Percentiles rank a stretch among this genome's conserved stretches.
These are phyloP conservation scores for Gymnopilus dilepis DNA, from an alignment of 768 basidiomycete species.

Conservation along the genomic window DNA sequence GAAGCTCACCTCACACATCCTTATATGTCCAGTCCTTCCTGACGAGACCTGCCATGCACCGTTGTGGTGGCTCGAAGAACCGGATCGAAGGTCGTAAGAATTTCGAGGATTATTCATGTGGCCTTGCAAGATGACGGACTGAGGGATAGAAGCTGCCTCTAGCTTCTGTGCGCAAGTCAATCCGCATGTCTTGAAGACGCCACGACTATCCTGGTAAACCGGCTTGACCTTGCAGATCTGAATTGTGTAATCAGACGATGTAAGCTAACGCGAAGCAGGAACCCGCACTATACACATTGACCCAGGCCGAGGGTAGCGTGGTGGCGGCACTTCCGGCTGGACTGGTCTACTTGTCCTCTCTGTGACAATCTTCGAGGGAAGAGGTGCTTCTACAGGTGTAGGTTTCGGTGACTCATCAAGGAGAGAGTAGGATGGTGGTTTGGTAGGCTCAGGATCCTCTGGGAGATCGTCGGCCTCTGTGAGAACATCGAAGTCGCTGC, in stretches of 20 bases:
- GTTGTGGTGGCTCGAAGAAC: not conserved
- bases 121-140: constrained; percentile 4
- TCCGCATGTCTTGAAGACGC: constrained; percentile 10
- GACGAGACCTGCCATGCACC: not conserved
- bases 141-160: constrained; percentile 3
- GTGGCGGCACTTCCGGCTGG: not conserved
- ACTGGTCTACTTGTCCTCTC: not conserved
- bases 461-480: constrained; percentile 5
- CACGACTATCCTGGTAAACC: constrained; percentile 14
- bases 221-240: constrained; percentile 14
- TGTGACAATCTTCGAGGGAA: not conserved
- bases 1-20: constrained; percentile 9
- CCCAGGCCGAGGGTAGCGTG: not conserved
- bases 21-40: not conserved
- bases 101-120: constrained; percentile 5
- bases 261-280: too few relatives aligned
- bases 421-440: not conserved
- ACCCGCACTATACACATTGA: constrained; percentile 2
- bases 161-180: constrained; percentile 8
- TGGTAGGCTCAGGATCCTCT: not conserved
- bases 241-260: not conserved
- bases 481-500: constrained; percentile 3
- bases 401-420: not conserved
- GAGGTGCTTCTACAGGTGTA: not conserved
- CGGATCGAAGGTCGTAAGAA: not conserved